A percentile compares a stretch with the other conserved stretches of the same genome.
phyloP scores from a whole-genome alignment of 257 asterid genomes.

The Solanum verrucosum region DNA sequence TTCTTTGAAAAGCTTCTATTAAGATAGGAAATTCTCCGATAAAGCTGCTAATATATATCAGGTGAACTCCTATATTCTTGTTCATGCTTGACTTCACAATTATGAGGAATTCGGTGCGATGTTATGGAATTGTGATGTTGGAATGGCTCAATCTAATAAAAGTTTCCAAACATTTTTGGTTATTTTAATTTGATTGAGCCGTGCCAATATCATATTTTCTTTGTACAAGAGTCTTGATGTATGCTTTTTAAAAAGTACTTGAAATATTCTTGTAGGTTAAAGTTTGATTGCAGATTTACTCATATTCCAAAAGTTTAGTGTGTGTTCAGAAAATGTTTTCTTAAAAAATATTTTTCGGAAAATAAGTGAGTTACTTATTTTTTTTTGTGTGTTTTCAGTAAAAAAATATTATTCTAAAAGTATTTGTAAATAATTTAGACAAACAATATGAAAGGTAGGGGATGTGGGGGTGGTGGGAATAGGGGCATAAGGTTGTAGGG shows the following conservation, averaged over 20 bases:
- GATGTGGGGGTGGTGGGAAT: background rate
- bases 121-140: background rate
- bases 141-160: background rate
- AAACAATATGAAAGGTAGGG: background rate
- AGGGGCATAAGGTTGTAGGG: background rate
- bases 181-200: slow-evolving; percentile 58
- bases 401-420: no score
- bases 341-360: no score
- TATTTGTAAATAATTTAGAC: no score
- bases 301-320: background rate
- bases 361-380: background rate
- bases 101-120: background rate
- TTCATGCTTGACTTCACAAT: background rate
- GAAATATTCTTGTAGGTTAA: background rate
- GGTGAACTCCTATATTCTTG: background rate
- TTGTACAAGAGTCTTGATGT: background rate
- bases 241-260: background rate
- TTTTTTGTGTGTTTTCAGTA: no score
- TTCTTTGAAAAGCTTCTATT: background rate
- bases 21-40: background rate
- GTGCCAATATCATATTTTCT: slow-evolving; percentile 46
- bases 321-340: no score
- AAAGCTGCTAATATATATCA: background rate
- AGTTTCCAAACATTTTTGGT: background rate
- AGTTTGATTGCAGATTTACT: background rate